Evolutionary conservation across 2,329 filamentous ascomycete genomes (phyloP).

Genomic region (Fusarium fracticaudum): DNA sequence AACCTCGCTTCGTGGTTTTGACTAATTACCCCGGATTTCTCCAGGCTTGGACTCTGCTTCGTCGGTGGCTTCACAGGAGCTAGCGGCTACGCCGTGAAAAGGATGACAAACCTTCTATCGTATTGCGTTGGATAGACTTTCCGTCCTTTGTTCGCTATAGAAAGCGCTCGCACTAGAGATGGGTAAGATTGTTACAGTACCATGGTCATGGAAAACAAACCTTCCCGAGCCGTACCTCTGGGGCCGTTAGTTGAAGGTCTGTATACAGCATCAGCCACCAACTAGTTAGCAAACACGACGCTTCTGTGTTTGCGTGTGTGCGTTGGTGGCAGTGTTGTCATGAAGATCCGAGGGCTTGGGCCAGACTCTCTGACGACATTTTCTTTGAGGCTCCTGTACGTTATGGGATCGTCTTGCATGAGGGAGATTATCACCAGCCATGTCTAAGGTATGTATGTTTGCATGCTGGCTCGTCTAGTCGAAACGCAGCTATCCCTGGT

Average conservation of each 20-base stretch:
- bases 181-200: conserved; percentile 19
- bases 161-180: conserved; percentile 1
- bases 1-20: not conserved
- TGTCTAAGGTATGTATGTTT: conserved; percentile 3
- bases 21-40: conserved; percentile 33
- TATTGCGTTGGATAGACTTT: not conserved
- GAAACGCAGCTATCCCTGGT: conserved; percentile 20
- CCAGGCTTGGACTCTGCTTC: conserved; percentile 16
- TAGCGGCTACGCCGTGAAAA: conserved; percentile 19
- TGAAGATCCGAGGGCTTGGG: conserved; percentile 28
- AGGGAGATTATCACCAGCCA: conserved; percentile 8
- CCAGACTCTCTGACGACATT: conserved; percentile 24
- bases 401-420: conserved; percentile 17
- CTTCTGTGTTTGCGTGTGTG: not conserved
- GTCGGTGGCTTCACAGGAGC: conserved; percentile 14
- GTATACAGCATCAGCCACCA: conserved; percentile 16
- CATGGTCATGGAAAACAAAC: conserved; percentile 16
- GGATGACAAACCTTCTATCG: not conserved
- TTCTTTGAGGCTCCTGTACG: conserved; percentile 11
- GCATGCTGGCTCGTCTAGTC: conserved; percentile 11
- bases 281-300: conserved; percentile 11
- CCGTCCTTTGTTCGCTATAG: not conserved
- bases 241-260: conserved; percentile 3
- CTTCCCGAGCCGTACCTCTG: conserved; percentile 16
- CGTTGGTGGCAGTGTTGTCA: conserved; percentile 3